phyloP scores from a whole-genome alignment of 1,284 basidiomycete species.

The Schizophyllum amplum region DNA sequence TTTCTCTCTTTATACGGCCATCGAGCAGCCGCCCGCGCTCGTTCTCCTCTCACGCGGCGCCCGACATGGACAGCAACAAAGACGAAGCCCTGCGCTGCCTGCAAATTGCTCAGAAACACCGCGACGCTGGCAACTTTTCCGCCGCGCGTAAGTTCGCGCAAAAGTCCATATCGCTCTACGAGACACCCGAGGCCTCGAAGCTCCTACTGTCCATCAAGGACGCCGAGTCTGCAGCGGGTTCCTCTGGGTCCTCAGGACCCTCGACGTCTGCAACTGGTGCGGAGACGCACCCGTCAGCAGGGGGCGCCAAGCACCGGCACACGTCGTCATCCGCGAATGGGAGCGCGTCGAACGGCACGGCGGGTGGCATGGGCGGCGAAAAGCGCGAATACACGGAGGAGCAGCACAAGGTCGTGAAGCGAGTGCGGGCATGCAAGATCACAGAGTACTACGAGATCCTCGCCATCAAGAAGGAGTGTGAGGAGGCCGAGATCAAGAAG shows the following conservation, averaged over 20 bases:
- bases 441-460: constrained; percentile 96
- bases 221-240: constrained; percentile 29
- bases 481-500: constrained; percentile 90
- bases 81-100: constrained; percentile 83
- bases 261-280: constrained; percentile 38
- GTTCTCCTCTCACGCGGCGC: constrained; percentile 3
- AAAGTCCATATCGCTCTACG: constrained; percentile 83
- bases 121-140: constrained; percentile 60
- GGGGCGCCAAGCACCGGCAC: constrained; percentile 52
- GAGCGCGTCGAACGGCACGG: constrained; percentile 30
- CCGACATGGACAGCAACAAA: constrained; percentile 78
- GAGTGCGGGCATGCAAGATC: constrained; percentile 79
- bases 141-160: constrained; percentile 86
- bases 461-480: constrained; percentile 75
- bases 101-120: constrained; percentile 68
- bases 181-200: constrained; percentile 71
- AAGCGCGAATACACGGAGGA: constrained; percentile 86
- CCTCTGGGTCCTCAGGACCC: constrained; percentile 20
- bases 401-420: constrained; percentile 80
- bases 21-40: too few species aligned
- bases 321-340: constrained; percentile 24
- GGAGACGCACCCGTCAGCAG: constrained; percentile 61
- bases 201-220: constrained; percentile 61
- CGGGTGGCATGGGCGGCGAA: constrained; percentile 49
- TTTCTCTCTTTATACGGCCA: too few species aligned